Evolutionary conservation across 257 asterid genomes (phyloP), one percentile per base, ranked within the genome.

Genomic region (Przewalskia tangutica): DNA sequence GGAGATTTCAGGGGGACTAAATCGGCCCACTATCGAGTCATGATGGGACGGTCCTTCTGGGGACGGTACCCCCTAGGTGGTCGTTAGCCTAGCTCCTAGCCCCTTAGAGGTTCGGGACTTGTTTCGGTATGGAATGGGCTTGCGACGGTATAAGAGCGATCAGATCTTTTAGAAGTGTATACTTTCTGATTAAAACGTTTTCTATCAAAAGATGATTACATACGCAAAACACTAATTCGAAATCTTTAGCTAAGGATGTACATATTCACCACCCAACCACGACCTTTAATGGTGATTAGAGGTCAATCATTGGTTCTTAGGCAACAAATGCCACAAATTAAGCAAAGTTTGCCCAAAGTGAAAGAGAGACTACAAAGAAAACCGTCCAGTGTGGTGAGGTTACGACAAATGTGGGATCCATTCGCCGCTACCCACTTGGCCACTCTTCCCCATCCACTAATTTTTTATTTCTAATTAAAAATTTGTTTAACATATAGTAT

Each of bases 361-460:
- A 27, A 27, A 27, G 32, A 27, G 1, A 27, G 32, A 70, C 20
- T 56, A 67, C 48, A 58, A 68, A 38, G 58, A 81, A 73, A 63
- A 58, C 79, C 83, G 83, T 81, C 79, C 20, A 66, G 79, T 79
- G 79, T 81, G 79, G 79, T 67, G 40, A 58, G 23, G 42, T 32
- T 58, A 81, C 0, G 79, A 81, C 79, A 66, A 66, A 51, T 16
- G 79, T 81, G 84, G 83, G 83, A 66, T 38, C 83, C 83, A 81
- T 27, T 48, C 54, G 44, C 83, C 71, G 13, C 82, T 66, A 7
- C 20, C 59, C 64, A 63, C 83, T 80, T 80, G 64, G 4, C 83
- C 77, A 32, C 59, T 53, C 79, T 40, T 50, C 66, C 77, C 79
- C 79, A 51, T 71, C 77, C 77, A 65, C 73, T 81, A 58, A 4